A percentile compares a stretch with the other conserved stretches of the same genome.
phyloP scores from a whole-genome alignment of 2,329 filamentous ascomycete genomes.

The Dactylonectria estremocensis region DNA sequence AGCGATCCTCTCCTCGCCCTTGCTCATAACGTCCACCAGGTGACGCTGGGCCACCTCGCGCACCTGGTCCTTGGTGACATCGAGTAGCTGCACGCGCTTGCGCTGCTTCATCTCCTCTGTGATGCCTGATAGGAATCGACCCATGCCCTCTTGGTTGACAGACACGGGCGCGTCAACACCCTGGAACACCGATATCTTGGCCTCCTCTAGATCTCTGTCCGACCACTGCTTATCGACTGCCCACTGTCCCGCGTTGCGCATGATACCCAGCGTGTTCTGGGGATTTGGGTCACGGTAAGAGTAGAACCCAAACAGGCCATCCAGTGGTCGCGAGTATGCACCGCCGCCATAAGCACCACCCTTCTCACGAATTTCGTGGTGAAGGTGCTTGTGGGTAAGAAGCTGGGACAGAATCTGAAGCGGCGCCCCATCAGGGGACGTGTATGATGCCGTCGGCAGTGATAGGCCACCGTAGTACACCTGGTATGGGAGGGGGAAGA shows the following conservation, averaged over 20 bases:
- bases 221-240: slow-evolving; percentile 87
- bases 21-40: slow-evolving; percentile 77
- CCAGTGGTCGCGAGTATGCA: slow-evolving; percentile 84
- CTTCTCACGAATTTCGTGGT: slow-evolving; percentile 98
- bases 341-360: slow-evolving; percentile 96
- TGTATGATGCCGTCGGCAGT: slow-evolving; percentile 88
- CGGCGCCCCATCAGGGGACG: slow-evolving; percentile 80
- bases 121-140: slow-evolving; percentile 86
- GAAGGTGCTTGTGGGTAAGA: slow-evolving; percentile 94
- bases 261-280: slow-evolving; percentile 87
- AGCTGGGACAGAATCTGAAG: slow-evolving; percentile 92
- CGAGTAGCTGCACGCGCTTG: slow-evolving; percentile 86
- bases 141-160: slow-evolving; percentile 90
- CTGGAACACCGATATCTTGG: slow-evolving; percentile 96
- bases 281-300: slow-evolving; percentile 98
- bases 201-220: slow-evolving; percentile 90
- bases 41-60: slow-evolving; percentile 86
- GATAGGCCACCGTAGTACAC: slow-evolving; percentile 94
- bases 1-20: slow-evolving; percentile 73
- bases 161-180: slow-evolving; percentile 88
- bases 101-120: slow-evolving; percentile 91
- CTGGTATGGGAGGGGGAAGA: slow-evolving; percentile 96
- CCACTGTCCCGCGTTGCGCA: slow-evolving; percentile 86
- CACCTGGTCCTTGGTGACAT: slow-evolving; percentile 87
- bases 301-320: slow-evolving; percentile 94